Base-by-base conservation (phyloP, 441 rosid genomes). In the Flueggea neowawraea region DNA sequence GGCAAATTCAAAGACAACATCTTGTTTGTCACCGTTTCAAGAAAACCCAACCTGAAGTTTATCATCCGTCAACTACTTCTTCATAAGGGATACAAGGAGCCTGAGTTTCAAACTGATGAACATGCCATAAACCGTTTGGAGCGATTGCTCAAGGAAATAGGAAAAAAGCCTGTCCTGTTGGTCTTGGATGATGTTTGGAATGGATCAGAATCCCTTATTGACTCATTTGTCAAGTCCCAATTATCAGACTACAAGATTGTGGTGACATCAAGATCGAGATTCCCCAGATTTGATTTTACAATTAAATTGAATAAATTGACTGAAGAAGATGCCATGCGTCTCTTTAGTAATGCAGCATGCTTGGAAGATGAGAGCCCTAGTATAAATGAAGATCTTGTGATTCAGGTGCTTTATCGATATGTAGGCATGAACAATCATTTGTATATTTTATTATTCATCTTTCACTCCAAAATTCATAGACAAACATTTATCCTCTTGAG, bases 161-260 rank as follows among this genome's bases (percentile, higher is more conserved):
- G 17, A 60, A 14, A 22, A 54, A 10, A 31, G 32, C 76, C 81
- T 62, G 60, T 75, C 31, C 62, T 91, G 73, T 73, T 91, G 65
- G 84, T 88, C 56, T 78, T 91, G 31, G 96, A 91, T 66, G 96
- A 91, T 75, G 88, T 87, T 69, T 91, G 95, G 95, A 12, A 55
- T 0, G 78, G 72, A 59, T 71, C 85, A 0, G 79, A 77, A 56
- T 39, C 67, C 16, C 58, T 84, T 0, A 58, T 83, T 22, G 71
- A 68, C 16, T 74, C 70, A 28, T 74, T 22, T 22, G 28, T 91
- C 66, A 60, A 0, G 28, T 45, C 65, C 50, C 11, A 43, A 4
- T 48, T 81, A 55, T 54, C 67, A 16, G 55, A 67, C 63, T 80
- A 67, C 79, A 89, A 84, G 77, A 75, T 87, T 47, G 49, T 91